Base-by-base conservation (phyloP, 257 asterid genomes). In the Ilex asprella region DNA sequence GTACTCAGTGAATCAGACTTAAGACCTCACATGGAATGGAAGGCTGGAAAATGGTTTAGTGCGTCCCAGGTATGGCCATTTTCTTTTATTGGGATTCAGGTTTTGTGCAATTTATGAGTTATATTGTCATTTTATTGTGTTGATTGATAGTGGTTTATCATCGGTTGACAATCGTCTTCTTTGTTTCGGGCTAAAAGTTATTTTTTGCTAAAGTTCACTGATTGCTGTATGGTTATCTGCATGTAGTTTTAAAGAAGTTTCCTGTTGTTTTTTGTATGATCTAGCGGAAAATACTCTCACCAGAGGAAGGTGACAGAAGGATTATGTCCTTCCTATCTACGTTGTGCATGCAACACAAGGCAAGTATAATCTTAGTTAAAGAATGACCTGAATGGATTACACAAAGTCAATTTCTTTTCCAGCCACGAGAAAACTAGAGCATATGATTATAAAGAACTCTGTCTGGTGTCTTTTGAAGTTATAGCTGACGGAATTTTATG, bases 1-100 rank as follows among this genome's bases (percentile, higher is more conserved):
- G 77, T 68, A 65, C 74, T 86, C 62, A 59, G 35, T 41, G 76
- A 66, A 47, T 52, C 79, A 7, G 81, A 88, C 46, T 57, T 88
- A 76, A 84, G 98, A 72, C 88, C 85, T 58, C 96, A 81, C 68
- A 69, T 86, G 84, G 91, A 82, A 30, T 91, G 96, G 96, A 84
- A 76, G 66, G 78, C 82, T 32, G 91, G 86, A 6, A 81, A 76
- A 62, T 91, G 96, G 96, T 78, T 75, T 73, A 81, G 78, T 71
- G 63, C 84, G 50, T 75, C 95, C 63, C 83, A 81, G 95, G 98
- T 86, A 74, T 60, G 66, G 62, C 49, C 62, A 61, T 35, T 52
- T 58, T 21, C 44, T 73, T 59, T 39, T 14, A 7, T 46, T 10
- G 59, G 27, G 27, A 21, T 21, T 21, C 55, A 58, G 10, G 61